Evolutionary conservation across 768 basidiomycete species (phyloP), one percentile per base, ranked within the genome.

Genomic region (Boletus pseudopeckii): DNA sequence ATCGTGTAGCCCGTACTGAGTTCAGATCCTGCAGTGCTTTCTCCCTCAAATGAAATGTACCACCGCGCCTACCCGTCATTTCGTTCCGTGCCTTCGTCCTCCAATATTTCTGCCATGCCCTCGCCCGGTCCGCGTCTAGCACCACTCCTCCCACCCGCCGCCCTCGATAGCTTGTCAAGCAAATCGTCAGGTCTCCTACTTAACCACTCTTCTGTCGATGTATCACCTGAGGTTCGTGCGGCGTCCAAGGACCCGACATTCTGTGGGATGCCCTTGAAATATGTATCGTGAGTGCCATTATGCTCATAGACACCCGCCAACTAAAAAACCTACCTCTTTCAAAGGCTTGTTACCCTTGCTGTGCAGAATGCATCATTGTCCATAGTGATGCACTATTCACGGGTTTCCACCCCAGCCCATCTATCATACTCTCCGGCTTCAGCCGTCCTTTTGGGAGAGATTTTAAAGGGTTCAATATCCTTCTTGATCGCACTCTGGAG

Each of bases 341-440:
- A 62, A 26, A 89, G 88, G 14, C 78, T 92, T 54, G 82, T 93
- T 58, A 91, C 90, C 17, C 82, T 95, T 46, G 92, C 92, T 5
- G 86, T 96, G 3, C 96, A 99, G 76, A 98, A 98, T 73, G 92
- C 92, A 30, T 85, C 91, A 10, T 77, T 99, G 45, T 94, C 94
- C 49, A 93, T 99, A 66, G 91, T 98, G 59, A 96, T 99, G 91
- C 94, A 98, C 76, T 92, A 98, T 72, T 98, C 97, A n/a, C 84
- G 97, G 55, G 87, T 93, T 53, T 89, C 90, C 3, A 89, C 82
- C 0, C 83, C 92, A 8, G 75, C 88, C 2, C 76, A 86, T 39
- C 78, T 88, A 32, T 76, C 90, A 2, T 99, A 99, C 72, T 97
- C 92, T 1, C 92, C 97, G 1, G 94, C 96, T 2, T 81, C 92